phyloP scores from a whole-genome alignment of 2,329 filamentous ascomycete species.

The Alternaria viburni region DNA sequence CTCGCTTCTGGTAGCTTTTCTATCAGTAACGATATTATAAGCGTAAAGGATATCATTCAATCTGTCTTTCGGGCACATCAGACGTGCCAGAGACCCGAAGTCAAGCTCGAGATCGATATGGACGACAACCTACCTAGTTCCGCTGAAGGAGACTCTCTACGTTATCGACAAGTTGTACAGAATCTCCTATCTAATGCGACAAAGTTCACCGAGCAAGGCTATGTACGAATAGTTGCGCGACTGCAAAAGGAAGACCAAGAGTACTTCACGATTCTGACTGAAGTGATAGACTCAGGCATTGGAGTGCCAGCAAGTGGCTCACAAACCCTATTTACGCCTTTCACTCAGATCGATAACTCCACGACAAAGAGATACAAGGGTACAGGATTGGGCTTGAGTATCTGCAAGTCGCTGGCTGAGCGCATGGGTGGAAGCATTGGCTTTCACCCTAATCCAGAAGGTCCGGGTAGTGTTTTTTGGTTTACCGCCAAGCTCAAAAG shows the following conservation, averaged over 20 bases:
- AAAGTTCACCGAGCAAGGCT: conserved; percentile 66
- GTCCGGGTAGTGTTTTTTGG: conserved; percentile 59
- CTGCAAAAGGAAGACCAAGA: conserved; percentile 52
- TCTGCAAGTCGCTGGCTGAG: conserved; percentile 63
- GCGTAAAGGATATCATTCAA: conserved; percentile 54
- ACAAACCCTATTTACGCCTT: conserved; percentile 61
- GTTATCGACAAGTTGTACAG: conserved; percentile 68
- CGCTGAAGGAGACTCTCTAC: conserved; percentile 63
- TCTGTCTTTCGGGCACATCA: conserved; percentile 61
- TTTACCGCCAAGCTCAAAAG: conserved; percentile 52
- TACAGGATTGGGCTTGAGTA: conserved; percentile 63
- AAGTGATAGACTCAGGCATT: conserved; percentile 62
- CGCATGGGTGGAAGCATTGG: conserved; percentile 63
- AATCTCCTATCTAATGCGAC: conserved; percentile 67
- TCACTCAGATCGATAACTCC: conserved; percentile 62
- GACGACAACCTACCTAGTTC: conserved; percentile 57
- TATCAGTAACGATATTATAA: conserved; percentile 60
- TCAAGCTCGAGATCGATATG: conserved; percentile 55
- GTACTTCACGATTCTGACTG: conserved; percentile 57
- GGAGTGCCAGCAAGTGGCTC: conserved; percentile 57
- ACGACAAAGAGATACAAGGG: conserved; percentile 62
- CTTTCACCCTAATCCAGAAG: conserved; percentile 55
- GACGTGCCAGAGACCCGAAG: conserved; percentile 54
- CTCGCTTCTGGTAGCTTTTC: conserved; percentile 66
- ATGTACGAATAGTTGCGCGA: conserved; percentile 55